Evolutionary conservation across 2,329 filamentous ascomycete genomes (phyloP), one percentile per base, ranked within the genome.

Genomic region (Diaporthe destruens): DNA sequence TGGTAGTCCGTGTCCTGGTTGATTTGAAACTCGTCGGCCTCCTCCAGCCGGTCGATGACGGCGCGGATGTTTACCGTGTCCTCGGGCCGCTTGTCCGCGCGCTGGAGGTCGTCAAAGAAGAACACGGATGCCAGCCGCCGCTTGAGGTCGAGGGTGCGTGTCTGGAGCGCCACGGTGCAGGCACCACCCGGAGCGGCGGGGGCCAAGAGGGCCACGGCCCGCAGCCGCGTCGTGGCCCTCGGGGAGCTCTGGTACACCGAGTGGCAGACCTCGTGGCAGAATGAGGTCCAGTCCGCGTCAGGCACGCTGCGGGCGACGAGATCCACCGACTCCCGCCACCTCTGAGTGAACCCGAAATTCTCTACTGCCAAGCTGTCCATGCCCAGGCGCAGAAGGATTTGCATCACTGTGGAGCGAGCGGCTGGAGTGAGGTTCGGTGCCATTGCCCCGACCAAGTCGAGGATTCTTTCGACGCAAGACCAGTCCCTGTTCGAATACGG

Each of bases 101-200:
- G 81, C 0, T 80, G 75, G 0, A 83, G 76, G 75, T 90, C 84
- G 39, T 85, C 79, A 74, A 93, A 88, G 75, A 94, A 84, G 75
- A 90, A 91, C 1, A 88, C 86, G 6, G 92, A 83, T 3, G 93
- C 92, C 9, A 96, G 85, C 44, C 91, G 85, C 14, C 92, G 87
- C 42, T 91, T 88, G 36, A 96, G 83, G 47, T 91, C 87, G 74
- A 92, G 87, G 1, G 88, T 81, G 20, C 80, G 80, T 44, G 63
- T 69, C 14, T 70, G 63, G 16, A 70, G 29, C 51, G 70, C 34
- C 14, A 51, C 14, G 20, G 56, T 5, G 18, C 39, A 2, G 34
- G n/a, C 51, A 49, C 65, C 8, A 25, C 51, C 44, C 0, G 83
- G 77, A 4, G 83, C 86, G 7, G 82, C 84, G 12, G 87, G 82